Conservation (phyloP, 345 rosid species). For the Populus tremula region DNA sequence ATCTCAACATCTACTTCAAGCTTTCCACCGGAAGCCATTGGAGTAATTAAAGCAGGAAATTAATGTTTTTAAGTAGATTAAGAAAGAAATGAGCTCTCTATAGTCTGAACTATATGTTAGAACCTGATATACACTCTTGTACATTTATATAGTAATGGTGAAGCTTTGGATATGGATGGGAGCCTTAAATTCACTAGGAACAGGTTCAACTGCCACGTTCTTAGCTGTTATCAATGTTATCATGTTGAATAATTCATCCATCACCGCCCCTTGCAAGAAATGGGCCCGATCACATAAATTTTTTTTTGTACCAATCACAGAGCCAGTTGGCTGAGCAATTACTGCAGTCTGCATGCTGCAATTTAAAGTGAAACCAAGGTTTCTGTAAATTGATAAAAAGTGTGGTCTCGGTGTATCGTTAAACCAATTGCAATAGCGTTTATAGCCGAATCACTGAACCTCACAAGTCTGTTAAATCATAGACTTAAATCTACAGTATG, state of each 20-base stretch:
- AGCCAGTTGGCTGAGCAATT: no score
- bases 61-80: not conserved
- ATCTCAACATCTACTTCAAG: constrained; percentile 72
- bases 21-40: constrained; percentile 57
- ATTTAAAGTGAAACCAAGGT: no score
- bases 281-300: not conserved
- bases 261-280: not conserved
- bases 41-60: not conserved
- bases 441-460: no score
- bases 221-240: not conserved
- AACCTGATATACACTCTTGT: not conserved
- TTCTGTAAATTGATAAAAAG: no score
- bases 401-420: no score
- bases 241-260: not conserved
- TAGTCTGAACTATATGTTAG: not conserved
- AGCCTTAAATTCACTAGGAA: constrained; percentile 27
- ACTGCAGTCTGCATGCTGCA: no score
- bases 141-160: not conserved
- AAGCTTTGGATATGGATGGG: not conserved
- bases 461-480: no score
- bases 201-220: constrained; percentile 27
- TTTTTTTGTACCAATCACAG: no score
- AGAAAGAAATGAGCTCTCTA: not conserved
- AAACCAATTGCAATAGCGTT: no score
- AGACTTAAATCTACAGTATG: no score